These are phyloP conservation scores for Cercospora sp. DNA, from an alignment of 2,329 filamentous ascomycete species.

Conservation along the genomic window DNA sequence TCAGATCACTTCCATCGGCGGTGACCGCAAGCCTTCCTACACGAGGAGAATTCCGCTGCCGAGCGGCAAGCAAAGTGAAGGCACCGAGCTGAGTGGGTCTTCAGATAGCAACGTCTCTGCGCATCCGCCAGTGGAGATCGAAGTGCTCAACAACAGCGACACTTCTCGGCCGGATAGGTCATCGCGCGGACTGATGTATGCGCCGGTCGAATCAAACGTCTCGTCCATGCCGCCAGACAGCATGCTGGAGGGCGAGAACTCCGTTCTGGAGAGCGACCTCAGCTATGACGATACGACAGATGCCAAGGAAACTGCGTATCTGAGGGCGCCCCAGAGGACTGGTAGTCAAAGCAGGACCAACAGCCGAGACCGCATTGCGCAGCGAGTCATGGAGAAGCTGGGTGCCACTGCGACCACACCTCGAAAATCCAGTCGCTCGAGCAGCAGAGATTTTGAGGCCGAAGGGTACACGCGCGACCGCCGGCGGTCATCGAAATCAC, in stretches of 20 bases:
- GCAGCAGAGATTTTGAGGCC: conserved; percentile 38
- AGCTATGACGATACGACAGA: conserved; percentile 39
- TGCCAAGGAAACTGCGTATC: conserved; percentile 32
- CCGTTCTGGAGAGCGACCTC: conserved; percentile 52
- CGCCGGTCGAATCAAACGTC: conserved; percentile 75
- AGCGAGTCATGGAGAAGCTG: conserved; percentile 69
- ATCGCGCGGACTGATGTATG: conserved; percentile 62
- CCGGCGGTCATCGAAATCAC: conserved; percentile 47
- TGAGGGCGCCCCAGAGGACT: conserved; percentile 60
- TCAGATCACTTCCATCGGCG: conserved; percentile 79
- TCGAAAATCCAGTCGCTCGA: conserved; percentile 37
- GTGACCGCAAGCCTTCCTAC: conserved; percentile 69
- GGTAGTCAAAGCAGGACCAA: conserved; percentile 58
- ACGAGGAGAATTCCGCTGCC: conserved; percentile 66
- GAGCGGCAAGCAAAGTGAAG: conserved; percentile 41
- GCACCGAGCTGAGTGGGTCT: conserved; percentile 63
- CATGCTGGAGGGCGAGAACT: conserved; percentile 59
- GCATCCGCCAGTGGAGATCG: conserved; percentile 77
- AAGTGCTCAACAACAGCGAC: conserved; percentile 74
- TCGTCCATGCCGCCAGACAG: conserved; percentile 77
- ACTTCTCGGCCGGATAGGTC: conserved; percentile 54
- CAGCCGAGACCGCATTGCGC: conserved; percentile 66
- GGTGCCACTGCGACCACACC: conserved; percentile 50
- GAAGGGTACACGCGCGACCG: conserved; percentile 36
- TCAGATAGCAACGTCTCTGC: conserved; percentile 76